These are phyloP conservation scores for Yamagishiella unicocca DNA, from an alignment of 139 green algal genomes.

Conservation along the genomic window DNA sequence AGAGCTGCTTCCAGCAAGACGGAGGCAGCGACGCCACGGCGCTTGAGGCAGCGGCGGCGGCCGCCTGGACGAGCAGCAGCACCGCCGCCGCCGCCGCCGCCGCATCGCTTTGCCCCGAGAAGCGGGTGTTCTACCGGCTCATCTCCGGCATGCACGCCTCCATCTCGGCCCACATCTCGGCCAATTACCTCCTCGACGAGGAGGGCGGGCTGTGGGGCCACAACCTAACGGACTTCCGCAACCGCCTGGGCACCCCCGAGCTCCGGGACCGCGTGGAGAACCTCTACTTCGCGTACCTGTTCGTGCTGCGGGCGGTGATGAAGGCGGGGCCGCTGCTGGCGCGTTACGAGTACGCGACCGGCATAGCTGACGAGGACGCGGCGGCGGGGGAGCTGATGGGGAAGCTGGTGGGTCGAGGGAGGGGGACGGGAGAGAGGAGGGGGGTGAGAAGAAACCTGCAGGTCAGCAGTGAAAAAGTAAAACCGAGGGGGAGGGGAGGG, in stretches of 20 bases:
- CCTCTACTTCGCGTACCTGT: slow-evolving; percentile 97
- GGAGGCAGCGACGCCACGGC: not conserved
- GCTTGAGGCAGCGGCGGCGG: not conserved
- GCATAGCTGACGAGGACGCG: slow-evolving; percentile 75
- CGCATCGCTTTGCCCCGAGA: slow-evolving; percentile 69
- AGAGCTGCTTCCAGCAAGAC: slow-evolving; percentile 83
- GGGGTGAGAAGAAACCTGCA: not conserved
- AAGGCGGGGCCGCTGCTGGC: slow-evolving; percentile 84
- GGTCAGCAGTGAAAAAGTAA: not conserved
- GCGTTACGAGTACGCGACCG: slow-evolving; percentile 75
- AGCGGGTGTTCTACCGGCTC: slow-evolving; percentile 90
- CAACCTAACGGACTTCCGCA: slow-evolving; percentile 82
- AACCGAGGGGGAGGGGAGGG: too few relatives aligned
- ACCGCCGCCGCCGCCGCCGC: not conserved
- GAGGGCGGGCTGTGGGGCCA: slow-evolving; percentile 75
- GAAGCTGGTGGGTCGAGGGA: slow-evolving; percentile 59
- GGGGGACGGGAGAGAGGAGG: not conserved
- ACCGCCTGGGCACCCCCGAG: slow-evolving; percentile 70
- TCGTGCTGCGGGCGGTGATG: slow-evolving; percentile 88
- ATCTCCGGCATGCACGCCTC: slow-evolving; percentile 93
- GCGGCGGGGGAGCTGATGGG: slow-evolving; percentile 71
- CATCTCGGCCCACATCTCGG: slow-evolving; percentile 90
- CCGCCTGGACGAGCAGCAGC: not conserved
- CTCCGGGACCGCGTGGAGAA: slow-evolving; percentile 82
- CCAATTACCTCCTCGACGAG: slow-evolving; percentile 84